Percentiles rank a stretch among this genome's conserved stretches.
These are phyloP conservation scores for Codiaeum variegatum DNA, from an alignment of 441 rosid genomes.

Conservation along the genomic window DNA sequence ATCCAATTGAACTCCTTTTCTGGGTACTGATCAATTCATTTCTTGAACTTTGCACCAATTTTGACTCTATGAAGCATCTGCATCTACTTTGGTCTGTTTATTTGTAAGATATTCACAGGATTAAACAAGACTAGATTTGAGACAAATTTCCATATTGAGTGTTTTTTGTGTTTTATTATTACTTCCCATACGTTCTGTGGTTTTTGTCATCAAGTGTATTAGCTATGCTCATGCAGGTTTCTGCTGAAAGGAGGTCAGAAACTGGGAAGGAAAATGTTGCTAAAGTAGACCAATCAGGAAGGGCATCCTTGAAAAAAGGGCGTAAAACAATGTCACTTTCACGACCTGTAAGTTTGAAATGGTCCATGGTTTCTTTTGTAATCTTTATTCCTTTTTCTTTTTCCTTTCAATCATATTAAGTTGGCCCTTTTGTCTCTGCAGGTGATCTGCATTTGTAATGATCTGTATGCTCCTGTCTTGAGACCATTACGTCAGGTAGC, in stretches of 20 bases:
- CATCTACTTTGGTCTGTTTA: not conserved
- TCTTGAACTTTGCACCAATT: slow-evolving; percentile 1
- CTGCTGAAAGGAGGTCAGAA: slow-evolving; percentile 63
- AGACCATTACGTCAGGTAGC: slow-evolving; percentile 94
- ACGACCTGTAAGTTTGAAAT: slow-evolving; percentile 69
- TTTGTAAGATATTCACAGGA: not conserved
- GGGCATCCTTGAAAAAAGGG: slow-evolving; percentile 53
- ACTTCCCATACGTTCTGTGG: not conserved
- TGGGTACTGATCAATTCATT: not conserved
- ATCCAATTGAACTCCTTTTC: not conserved
- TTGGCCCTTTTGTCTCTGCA: slow-evolving; percentile 30
- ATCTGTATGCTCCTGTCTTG: slow-evolving; percentile 87
- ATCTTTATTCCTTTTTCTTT: not conserved
- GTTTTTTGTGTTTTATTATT: not conserved
- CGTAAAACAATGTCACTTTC: slow-evolving; percentile 54
- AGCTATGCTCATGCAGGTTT: slow-evolving; percentile 42
- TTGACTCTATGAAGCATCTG: not conserved
- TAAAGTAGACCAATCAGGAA: slow-evolving; percentile 47
- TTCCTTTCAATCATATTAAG: not conserved
- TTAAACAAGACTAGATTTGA: not conserved
- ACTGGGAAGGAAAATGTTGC: slow-evolving; percentile 53
- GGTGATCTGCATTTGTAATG: slow-evolving; percentile 97
- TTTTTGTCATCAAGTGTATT: slow-evolving; percentile 9
- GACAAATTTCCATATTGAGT: slow-evolving; percentile 1
- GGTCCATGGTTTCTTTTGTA: slow-evolving; percentile 14